Base-by-base conservation (phyloP, 2,329 filamentous ascomycete species). In the Beauveria pseudobassiana region DNA sequence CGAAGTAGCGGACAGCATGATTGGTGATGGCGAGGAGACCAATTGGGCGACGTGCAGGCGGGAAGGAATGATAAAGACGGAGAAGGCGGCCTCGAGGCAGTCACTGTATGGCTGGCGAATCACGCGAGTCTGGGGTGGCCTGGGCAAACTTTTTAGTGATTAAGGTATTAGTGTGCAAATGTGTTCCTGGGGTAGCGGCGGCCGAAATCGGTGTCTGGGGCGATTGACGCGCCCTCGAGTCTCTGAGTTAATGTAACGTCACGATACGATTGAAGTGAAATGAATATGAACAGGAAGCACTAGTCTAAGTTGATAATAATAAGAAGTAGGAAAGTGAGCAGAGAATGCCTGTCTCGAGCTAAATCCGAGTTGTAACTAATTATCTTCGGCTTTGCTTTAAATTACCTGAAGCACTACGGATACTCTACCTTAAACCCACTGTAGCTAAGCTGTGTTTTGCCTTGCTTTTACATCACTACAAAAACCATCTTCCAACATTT, bases 1-100 rank as follows among this genome's bases (percentile, higher is more conserved):
- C 20, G 52, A 62, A 24, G 59, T 56, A 40, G 53, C 52, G 43
- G 59, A 56, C 12, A 62, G 14, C 59, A 62, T 62, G 52, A 16
- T 62, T 42, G 8, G 22, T 1, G 24, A 38, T 16, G 49, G 20
- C 7, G 5, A 14, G 16, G 20, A 5, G 8, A n/a, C 40, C 57
- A 60, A 60, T 60, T 53, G 48, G 24, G 49, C 46, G 46, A 20
- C 34, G n/a, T 40, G 55, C n/a, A 9, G 12, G 45, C 28, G 10
- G 34, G 28, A 18, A 20, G 20, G 26, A 48, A 38, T 14, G 43
- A 58, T 49, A 45, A 34, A 16, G 45, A 49, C 49, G 55, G n/a
- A 49, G 14, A 7, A 24, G 20, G 28, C 26, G 45, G 5, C 42
- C 18, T 49, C 34, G 2, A 38, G 34, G 34, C 34, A 38, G 34